Conservation (phyloP, 2,329 filamentous ascomycete genomes). For the Colletotrichum sublineola region DNA sequence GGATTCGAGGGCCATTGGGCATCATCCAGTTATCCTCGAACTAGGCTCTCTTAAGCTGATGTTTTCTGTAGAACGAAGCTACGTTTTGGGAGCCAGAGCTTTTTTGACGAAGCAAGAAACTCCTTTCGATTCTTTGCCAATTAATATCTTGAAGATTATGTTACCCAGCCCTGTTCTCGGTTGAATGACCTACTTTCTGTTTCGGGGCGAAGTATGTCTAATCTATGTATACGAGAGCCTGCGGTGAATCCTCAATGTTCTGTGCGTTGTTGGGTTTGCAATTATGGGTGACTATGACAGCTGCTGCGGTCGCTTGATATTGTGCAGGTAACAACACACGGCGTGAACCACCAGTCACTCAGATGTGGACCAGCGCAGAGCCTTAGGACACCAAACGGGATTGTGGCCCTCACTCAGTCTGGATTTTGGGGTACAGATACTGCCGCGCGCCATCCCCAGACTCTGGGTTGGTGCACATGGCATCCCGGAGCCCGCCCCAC, state of each 20-base stretch:
- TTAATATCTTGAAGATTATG: too few relatives aligned
- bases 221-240: neutral
- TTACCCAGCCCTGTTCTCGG: too few relatives aligned
- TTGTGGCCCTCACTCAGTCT: too few relatives aligned
- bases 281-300: neutral
- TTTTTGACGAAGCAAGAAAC: too few relatives aligned
- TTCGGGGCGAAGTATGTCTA: neutral
- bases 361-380: neutral
- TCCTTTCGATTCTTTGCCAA: too few relatives aligned
- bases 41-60: too few relatives aligned
- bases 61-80: too few relatives aligned
- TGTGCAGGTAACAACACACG: neutral
- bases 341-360: neutral
- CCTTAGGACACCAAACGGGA: too few relatives aligned
- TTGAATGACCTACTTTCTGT: neutral
- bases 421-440: neutral
- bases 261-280: neutral
- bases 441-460: neutral
- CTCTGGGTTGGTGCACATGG: slow-evolving; percentile 15
- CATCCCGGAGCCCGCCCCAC: slow-evolving; percentile 10
- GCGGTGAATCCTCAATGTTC: too few relatives aligned
- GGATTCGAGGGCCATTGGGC: too few relatives aligned
- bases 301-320: neutral
- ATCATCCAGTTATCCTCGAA: too few relatives aligned
- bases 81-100: too few relatives aligned